phyloP scores from a whole-genome alignment of 1,139 yeast species.

The Candida tropicalis region DNA sequence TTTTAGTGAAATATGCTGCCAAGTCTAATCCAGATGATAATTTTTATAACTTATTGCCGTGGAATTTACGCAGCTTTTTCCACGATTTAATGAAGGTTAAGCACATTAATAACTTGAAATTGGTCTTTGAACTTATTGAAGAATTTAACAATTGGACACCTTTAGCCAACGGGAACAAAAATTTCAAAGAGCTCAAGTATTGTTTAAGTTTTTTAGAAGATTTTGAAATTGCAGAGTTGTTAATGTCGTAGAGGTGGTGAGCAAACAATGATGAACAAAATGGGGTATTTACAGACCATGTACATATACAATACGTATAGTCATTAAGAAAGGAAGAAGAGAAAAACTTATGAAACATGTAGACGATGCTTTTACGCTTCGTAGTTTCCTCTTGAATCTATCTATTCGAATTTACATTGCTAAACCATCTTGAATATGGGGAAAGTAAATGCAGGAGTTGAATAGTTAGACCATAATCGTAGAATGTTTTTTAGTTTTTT shows the following conservation, averaged over 20 bases:
- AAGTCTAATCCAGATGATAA: conserved; percentile 4
- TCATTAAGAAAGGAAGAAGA: too few species aligned
- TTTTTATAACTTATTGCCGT: conserved; percentile 32
- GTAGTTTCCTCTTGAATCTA: too few species aligned
- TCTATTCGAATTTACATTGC: too few species aligned
- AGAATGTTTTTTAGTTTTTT: too few species aligned
- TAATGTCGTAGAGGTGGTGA: not conserved
- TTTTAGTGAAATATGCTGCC: conserved; percentile 10
- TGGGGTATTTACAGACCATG: not conserved
- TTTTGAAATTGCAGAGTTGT: conserved; percentile 35
- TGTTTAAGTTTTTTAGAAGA: conserved; percentile 41
- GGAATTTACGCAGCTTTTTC: conserved; percentile 41
- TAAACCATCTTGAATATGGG: too few species aligned
- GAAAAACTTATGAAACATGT: too few species aligned
- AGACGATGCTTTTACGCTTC: too few species aligned
- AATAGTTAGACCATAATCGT: too few species aligned
- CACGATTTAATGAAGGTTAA: conserved; percentile 39
- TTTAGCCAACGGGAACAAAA: conserved; percentile 19
- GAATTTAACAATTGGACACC: conserved; percentile 48
- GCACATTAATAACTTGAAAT: conserved; percentile 35
- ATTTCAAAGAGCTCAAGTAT: conserved; percentile 45
- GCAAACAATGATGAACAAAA: not conserved
- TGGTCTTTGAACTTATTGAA: conserved; percentile 33
- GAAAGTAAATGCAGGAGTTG: too few species aligned
- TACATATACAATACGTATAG: not conserved